Base-by-base conservation (phyloP, 2,329 filamentous ascomycete species). In the Cercospora zeina region DNA sequence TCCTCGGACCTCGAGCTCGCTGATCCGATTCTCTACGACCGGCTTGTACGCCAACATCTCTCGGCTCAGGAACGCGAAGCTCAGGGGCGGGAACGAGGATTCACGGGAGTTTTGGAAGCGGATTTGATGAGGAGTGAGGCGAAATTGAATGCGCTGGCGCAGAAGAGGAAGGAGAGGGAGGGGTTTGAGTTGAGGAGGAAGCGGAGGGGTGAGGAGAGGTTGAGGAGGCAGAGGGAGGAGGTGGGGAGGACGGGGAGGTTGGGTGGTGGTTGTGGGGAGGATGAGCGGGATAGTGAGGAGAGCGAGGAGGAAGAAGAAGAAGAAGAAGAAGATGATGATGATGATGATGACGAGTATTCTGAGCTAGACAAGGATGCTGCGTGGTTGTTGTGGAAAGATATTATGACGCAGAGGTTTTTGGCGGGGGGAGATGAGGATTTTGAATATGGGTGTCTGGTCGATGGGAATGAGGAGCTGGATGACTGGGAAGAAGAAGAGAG, bases 11-110 rank as follows among this genome's bases (percentile, higher is more conserved):
- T 88, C 63, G 86, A 88, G 75, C 81, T 87, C 68, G 85, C 72
- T 82, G 90, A 95, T 76, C 91, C 91, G 0, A 79, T 93, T 8
- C 83, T 96, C 33, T 96, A 96, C 79, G 90, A 96, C 74, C 84
- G 85, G 58, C 82, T 96, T 24, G 84, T 96, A 63, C 86, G 90
- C 57, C 86, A 85, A 56, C 93, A 92, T 74, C 90, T 93, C 67
- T 87, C 87, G 0, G 78, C 87, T 2, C 80, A 82, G 3, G 91
- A 96, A 77, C 85, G 90, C 58, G 86, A 91, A 72, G 83, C 83
- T 6, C 90, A 93, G 69, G 89, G 87, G 8, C 85, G 85, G 47
- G 78, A 80, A 8, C 91, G 91, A 72, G 91, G 91, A 10, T 95
- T 91, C 74, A 89, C 89, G 0, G 89, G 89, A 24, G 83, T 89